Evolutionary conservation across 2,329 filamentous ascomycete species (phyloP).

Genomic region (Aspergillus quadrilineatus): DNA sequence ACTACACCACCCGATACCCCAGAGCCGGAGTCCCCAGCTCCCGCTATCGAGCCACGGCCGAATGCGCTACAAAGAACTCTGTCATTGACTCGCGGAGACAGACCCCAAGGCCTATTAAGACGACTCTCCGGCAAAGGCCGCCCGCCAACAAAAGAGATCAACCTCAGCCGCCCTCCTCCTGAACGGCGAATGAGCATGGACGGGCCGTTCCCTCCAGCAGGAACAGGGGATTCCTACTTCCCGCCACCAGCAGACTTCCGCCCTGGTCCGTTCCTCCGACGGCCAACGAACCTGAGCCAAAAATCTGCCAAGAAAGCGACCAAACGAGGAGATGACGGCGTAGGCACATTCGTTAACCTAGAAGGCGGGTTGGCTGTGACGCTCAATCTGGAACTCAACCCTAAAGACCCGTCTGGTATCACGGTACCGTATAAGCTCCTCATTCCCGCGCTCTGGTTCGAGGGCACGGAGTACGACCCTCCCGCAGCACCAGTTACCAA

Average conservation of each 20-base stretch:
- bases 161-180: constrained; percentile 24
- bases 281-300: constrained; percentile 65
- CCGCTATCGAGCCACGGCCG: constrained; percentile 32
- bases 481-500: constrained; percentile 36
- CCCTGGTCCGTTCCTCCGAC: constrained; percentile 60
- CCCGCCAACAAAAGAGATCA: constrained; percentile 44
- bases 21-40: constrained; percentile 44
- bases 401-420: constrained; percentile 80
- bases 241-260: constrained; percentile 27
- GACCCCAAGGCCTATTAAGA: constrained; percentile 45
- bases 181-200: constrained; percentile 39
- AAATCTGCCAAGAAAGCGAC: constrained; percentile 60
- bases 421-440: constrained; percentile 85
- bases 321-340: constrained; percentile 54
- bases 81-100: constrained; percentile 59
- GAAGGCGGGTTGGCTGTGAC: constrained; percentile 82
- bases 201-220: constrained; percentile 29
- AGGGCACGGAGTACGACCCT: constrained; percentile 43
- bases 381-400: constrained; percentile 84
- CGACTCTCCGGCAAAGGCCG: constrained; percentile 47
- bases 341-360: constrained; percentile 65
- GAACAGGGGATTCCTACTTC: constrained; percentile 37
- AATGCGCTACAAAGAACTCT: constrained; percentile 56
- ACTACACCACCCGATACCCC: constrained; percentile 70
- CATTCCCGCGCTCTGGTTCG: constrained; percentile 69